Conservation (phyloP, 305 asterid species). For the Fraxinus sp. region DNA sequence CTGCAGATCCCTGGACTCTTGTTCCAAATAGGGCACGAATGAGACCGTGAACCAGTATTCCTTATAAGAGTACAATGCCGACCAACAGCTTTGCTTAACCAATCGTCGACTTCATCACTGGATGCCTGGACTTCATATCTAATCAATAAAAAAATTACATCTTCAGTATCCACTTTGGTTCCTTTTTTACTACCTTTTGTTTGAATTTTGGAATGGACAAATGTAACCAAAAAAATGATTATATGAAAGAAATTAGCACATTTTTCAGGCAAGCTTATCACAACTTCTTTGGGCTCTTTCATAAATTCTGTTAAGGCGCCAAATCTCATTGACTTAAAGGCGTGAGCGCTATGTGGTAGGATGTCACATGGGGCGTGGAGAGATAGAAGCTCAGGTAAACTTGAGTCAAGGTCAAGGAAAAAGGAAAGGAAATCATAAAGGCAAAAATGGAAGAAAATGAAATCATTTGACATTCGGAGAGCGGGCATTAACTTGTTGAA, state of each 20-base stretch:
- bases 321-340: not conserved
- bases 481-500: not conserved
- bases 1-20: slow-evolving; percentile 46
- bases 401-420: not conserved
- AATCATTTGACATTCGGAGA: not conserved
- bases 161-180: not conserved
- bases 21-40: slow-evolving; percentile 33
- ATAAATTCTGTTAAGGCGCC: not conserved
- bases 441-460: not conserved
- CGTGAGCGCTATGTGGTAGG: not conserved
- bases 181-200: not conserved
- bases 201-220: not conserved
- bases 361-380: not conserved
- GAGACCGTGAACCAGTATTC: slow-evolving; percentile 41
- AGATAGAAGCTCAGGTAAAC: not conserved
- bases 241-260: not conserved
- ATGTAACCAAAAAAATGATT: not conserved
- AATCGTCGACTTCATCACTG: slow-evolving; percentile 51
- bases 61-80: slow-evolving; percentile 79
- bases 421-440: not conserved
- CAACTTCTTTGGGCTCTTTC: not conserved
- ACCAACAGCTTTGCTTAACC: slow-evolving; percentile 88
- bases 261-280: not conserved
- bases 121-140: slow-evolving; percentile 74
- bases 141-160: slow-evolving; percentile 27